phyloP scores from a whole-genome alignment of 192 early-diverging fungal species.

The Umbelopsis sp. region DNA sequence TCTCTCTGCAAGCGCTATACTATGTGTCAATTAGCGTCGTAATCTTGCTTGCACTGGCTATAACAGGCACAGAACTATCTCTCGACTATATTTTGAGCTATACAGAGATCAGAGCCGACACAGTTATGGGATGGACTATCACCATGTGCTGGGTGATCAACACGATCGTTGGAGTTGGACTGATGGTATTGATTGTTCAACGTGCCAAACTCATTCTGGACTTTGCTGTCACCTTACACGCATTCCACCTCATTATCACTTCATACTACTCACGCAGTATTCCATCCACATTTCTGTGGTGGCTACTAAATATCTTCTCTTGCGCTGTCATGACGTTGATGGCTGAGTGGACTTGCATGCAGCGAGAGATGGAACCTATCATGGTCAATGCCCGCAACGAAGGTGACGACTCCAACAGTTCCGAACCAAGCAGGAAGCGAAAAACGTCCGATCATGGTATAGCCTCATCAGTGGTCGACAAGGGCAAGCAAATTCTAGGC shows the following conservation, averaged over 20 bases:
- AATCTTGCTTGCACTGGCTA: slow-evolving; percentile 49
- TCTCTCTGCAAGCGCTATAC: slow-evolving; percentile 57
- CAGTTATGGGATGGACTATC: slow-evolving; percentile 69
- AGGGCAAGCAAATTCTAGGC: slow-evolving; percentile 1
- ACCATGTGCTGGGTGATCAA: slow-evolving; percentile 67
- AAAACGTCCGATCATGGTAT: slow-evolving; percentile 11
- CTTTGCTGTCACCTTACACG: slow-evolving; percentile 73
- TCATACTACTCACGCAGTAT: slow-evolving; percentile 58
- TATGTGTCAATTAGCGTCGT: slow-evolving; percentile 59
- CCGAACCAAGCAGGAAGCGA: not conserved
- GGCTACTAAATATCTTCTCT: slow-evolving; percentile 56
- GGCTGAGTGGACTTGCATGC: slow-evolving; percentile 82
- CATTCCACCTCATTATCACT: slow-evolving; percentile 64
- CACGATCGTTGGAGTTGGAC: slow-evolving; percentile 49
- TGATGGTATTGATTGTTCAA: slow-evolving; percentile 68
- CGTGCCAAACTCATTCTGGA: slow-evolving; percentile 77
- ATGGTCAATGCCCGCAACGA: slow-evolving; percentile 28
- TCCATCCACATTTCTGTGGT: slow-evolving; percentile 71
- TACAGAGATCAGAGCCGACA: slow-evolving; percentile 59
- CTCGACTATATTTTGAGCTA: slow-evolving; percentile 70
- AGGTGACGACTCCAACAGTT: not conserved
- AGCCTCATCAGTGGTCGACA: not conserved
- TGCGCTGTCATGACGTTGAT: slow-evolving; percentile 67
- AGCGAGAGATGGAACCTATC: slow-evolving; percentile 80
- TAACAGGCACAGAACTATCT: slow-evolving; percentile 65